Conservation (phyloP, 306 rosid genomes). For the Prunus dulcis region DNA sequence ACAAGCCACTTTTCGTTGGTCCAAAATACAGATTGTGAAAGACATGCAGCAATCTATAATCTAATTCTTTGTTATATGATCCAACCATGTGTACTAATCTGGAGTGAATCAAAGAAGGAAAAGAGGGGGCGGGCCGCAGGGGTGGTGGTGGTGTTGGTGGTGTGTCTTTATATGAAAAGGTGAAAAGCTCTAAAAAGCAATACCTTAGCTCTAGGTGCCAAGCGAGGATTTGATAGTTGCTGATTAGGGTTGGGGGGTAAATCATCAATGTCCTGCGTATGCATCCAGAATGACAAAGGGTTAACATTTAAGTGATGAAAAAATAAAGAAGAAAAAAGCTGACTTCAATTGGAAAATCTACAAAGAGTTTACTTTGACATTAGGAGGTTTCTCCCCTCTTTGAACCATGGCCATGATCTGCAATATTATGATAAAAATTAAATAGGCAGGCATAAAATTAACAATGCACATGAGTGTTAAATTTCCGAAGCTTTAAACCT, state of each 20-base stretch:
- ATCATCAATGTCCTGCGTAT: constrained; percentile 71
- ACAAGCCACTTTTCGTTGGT: neutral
- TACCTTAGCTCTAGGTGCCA: constrained; percentile 68
- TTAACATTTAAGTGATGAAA: constrained; percentile 9
- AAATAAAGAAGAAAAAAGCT: neutral
- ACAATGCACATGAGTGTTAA: neutral
- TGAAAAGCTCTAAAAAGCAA: constrained; percentile 5
- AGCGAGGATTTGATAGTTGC: constrained; percentile 66
- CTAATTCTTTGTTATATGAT: neutral
- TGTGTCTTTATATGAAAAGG: neutral
- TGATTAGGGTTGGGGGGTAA: constrained; percentile 70
- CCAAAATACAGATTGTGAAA: neutral
- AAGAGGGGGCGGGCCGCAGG: neutral
- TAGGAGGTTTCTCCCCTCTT: constrained; percentile 85
- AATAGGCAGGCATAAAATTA: constrained; percentile 18
- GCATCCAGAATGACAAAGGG: constrained; percentile 25
- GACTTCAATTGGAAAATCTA: constrained; percentile 17
- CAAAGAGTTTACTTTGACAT: constrained; percentile 59
- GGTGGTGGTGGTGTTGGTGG: neutral
- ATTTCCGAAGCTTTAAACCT: neutral
- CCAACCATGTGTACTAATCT: neutral
- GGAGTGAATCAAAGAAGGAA: neutral
- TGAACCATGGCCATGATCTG: constrained; percentile 94
- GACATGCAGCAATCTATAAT: neutral
- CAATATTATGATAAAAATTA: constrained; percentile 23